Conservation (phyloP, 345 rosid species). For the Salix koriyanagi region DNA sequence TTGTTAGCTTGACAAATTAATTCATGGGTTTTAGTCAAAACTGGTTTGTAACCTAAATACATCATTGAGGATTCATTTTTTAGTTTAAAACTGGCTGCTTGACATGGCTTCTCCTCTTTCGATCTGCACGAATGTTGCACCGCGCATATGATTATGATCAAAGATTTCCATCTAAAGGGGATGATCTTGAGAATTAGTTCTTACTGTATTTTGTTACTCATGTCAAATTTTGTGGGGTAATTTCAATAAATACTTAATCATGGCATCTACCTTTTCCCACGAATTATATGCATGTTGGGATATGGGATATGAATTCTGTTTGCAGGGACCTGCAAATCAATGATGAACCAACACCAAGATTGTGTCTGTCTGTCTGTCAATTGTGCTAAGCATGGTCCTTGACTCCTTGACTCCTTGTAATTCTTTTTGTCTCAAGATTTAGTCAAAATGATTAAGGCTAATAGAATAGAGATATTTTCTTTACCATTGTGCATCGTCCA, state of each 20-base stretch:
- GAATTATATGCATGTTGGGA: constrained; percentile 56
- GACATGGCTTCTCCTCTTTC: not conserved
- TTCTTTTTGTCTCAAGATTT: too few relatives aligned
- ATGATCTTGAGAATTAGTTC: not conserved
- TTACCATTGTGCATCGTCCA: too few relatives aligned
- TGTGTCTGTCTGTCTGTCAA: constrained; percentile 66
- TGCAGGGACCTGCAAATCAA: constrained; percentile 47
- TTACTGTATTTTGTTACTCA: not conserved
- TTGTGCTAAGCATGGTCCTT: constrained; percentile 87
- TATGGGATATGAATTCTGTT: constrained; percentile 70
- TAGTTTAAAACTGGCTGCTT: not conserved
- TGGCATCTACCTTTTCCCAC: not conserved
- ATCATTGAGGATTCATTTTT: not conserved
- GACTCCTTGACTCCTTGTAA: too few relatives aligned
- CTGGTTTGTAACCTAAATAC: not conserved
- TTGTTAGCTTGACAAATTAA: too few relatives aligned
- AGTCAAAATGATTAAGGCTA: too few relatives aligned
- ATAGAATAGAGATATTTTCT: too few relatives aligned
- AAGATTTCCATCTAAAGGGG: not conserved
- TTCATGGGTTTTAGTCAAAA: not conserved
- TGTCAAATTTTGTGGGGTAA: not conserved
- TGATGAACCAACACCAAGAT: constrained; percentile 60
- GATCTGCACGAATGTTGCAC: not conserved
- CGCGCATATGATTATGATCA: not conserved
- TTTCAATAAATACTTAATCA: not conserved